Evolutionary conservation across 306 rosid genomes (phyloP).

Genomic region (Oxytropis ochrocephala): DNA sequence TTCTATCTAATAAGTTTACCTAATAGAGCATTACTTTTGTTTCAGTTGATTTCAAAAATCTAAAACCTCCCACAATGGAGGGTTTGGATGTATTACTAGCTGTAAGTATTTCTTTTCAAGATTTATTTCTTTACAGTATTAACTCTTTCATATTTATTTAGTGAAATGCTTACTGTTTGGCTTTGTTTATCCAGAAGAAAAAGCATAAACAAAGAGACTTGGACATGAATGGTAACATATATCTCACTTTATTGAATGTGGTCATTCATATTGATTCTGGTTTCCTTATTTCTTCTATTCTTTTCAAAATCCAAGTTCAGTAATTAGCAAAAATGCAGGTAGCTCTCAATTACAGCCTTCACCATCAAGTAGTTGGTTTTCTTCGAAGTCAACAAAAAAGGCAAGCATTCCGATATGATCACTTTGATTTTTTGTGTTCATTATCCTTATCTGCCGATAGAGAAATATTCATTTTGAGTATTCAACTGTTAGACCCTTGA

Average conservation of each 20-base stretch:
- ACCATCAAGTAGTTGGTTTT: conserved; percentile 64
- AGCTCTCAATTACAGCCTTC: conserved; percentile 42
- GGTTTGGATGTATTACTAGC: conserved; percentile 54
- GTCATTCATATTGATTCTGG: background rate
- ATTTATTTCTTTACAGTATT: background rate
- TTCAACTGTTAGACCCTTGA: no score
- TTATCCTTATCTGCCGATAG: conserved; percentile 9
- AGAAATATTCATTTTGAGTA: conserved; percentile 13
- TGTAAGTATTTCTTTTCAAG: conserved; percentile 31
- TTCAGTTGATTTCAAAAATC: conserved; percentile 53
- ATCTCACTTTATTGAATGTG: conserved; percentile 15
- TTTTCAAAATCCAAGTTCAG: conserved; percentile 4
- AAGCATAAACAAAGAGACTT: conserved; percentile 42
- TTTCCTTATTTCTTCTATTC: background rate
- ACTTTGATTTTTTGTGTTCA: background rate
- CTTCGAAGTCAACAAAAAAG: conserved; percentile 68
- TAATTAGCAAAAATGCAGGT: conserved; percentile 44
- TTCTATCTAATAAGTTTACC: background rate
- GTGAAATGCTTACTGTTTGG: conserved; percentile 16
- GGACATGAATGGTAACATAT: conserved; percentile 48
- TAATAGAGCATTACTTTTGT: conserved; percentile 20
- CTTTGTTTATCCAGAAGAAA: conserved; percentile 49
- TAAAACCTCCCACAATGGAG: conserved; percentile 67
- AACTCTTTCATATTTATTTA: background rate
- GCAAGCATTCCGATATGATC: conserved; percentile 22